Conservation (phyloP, 148 eudicot species). For the Chenopodium formosanum region DNA sequence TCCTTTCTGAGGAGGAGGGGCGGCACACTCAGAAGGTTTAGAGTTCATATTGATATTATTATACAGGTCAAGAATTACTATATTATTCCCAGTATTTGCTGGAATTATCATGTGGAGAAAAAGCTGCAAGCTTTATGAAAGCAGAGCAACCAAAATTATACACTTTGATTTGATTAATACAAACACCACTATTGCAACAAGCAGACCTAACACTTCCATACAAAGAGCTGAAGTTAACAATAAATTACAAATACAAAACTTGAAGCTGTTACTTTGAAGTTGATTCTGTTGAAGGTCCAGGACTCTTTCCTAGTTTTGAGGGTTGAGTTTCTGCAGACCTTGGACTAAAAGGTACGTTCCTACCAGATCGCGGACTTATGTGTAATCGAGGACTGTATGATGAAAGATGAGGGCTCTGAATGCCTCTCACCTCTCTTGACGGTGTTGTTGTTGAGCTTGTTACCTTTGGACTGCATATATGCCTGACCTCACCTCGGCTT, state of each 20-base stretch:
- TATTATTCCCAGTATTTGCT: conserved; percentile 10
- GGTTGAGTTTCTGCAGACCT: conserved; percentile 36
- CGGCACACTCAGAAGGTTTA: background rate
- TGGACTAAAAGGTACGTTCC: conserved; percentile 50
- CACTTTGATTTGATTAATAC: conserved; percentile 29
- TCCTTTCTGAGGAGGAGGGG: background rate
- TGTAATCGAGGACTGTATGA: conserved; percentile 57
- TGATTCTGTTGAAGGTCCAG: conserved; percentile 31
- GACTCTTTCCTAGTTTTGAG: conserved; percentile 56
- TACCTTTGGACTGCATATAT: conserved; percentile 57
- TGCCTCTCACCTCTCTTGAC: conserved; percentile 35
- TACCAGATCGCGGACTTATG: conserved; percentile 42
- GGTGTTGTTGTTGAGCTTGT: conserved; percentile 75
- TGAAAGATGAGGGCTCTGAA: conserved; percentile 50
- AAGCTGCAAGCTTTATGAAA: conserved; percentile 10
- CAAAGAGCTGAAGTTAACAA: conserved; percentile 2
- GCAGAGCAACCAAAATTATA: conserved; percentile 24
- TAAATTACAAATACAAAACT: background rate
- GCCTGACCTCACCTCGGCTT: conserved; percentile 84
- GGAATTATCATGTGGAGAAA: conserved; percentile 5
- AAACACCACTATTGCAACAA: conserved; percentile 16
- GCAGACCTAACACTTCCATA: conserved; percentile 8
- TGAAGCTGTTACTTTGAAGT: conserved; percentile 25
- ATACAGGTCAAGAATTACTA: conserved; percentile 9
- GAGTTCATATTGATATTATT: conserved; percentile 9